phyloP scores from a whole-genome alignment of 441 rosid species.

The Raphanus hybrid region DNA sequence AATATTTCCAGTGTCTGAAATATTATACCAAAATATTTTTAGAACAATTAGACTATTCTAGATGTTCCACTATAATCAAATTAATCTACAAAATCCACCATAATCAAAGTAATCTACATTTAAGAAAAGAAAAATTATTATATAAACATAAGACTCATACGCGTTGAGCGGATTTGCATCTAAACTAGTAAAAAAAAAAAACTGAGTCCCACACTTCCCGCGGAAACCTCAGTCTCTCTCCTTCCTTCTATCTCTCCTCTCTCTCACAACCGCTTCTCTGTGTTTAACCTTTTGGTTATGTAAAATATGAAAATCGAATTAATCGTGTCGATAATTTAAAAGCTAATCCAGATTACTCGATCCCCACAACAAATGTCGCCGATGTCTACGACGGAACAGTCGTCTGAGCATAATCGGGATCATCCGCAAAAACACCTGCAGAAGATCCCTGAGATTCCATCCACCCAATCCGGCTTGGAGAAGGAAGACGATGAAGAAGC shows the following conservation, averaged over 20 bases:
- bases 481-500: constrained; percentile 14
- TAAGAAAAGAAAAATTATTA: neutral
- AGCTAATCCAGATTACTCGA: neutral
- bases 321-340: neutral
- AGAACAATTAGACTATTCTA: neutral
- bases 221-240: constrained; percentile 53
- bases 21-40: neutral
- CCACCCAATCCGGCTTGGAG: constrained; percentile 39
- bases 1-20: neutral
- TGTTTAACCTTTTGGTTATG: constrained; percentile 21
- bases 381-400: constrained; percentile 50
- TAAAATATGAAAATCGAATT: constrained; percentile 28
- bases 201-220: constrained; percentile 50
- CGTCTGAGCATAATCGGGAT: constrained; percentile 39
- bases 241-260: constrained; percentile 21
- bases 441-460: constrained; percentile 70
- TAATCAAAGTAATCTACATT: neutral
- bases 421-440: constrained; percentile 54
- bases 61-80: neutral
- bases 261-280: constrained; percentile 31
- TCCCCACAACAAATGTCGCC: constrained; percentile 19
- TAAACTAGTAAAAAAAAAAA: constrained; percentile 22
- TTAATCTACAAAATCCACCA: neutral
- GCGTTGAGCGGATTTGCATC: constrained; percentile 1
- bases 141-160: neutral